Conservation (phyloP, 2,329 filamentous ascomycete species). For the Myriosclerotinia duriaeana region DNA sequence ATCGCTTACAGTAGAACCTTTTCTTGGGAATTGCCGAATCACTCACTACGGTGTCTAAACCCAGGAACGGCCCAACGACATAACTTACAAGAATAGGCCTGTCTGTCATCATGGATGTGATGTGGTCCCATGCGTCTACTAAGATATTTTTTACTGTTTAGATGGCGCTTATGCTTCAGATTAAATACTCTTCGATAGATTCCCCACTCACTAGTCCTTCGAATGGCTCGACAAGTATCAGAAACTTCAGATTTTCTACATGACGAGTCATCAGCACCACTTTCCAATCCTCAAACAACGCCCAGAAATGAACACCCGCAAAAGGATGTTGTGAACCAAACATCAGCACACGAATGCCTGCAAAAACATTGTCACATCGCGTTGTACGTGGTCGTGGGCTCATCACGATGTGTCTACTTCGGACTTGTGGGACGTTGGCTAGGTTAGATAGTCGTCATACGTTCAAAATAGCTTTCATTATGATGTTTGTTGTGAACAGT, state of each 20-base stretch:
- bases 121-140: not conserved
- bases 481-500: conserved; percentile 10
- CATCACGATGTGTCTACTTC: conserved; percentile 16
- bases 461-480: conserved; percentile 3
- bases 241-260: conserved; percentile 2
- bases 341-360: conserved; percentile 12
- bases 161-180: conserved; percentile 24
- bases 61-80: conserved; percentile 10
- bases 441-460: conserved; percentile 21
- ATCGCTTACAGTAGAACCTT: conserved; percentile 6
- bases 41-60: conserved; percentile 9
- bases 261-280: conserved; percentile 20
- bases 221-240: conserved; percentile 5
- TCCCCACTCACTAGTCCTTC: conserved; percentile 17
- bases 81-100: not conserved
- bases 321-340: conserved; percentile 22
- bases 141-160: not conserved
- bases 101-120: conserved; percentile 11
- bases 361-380: conserved; percentile 15
- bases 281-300: conserved; percentile 21
- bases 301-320: conserved; percentile 18
- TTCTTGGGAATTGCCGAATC: conserved; percentile 13
- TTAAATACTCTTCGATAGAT: conserved; percentile 22
- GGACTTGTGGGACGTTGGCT: conserved; percentile 20
- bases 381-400: conserved; percentile 7